Base-by-base conservation (phyloP, 2,329 filamentous ascomycete genomes). In the Thermomyces lanuginosus region DNA sequence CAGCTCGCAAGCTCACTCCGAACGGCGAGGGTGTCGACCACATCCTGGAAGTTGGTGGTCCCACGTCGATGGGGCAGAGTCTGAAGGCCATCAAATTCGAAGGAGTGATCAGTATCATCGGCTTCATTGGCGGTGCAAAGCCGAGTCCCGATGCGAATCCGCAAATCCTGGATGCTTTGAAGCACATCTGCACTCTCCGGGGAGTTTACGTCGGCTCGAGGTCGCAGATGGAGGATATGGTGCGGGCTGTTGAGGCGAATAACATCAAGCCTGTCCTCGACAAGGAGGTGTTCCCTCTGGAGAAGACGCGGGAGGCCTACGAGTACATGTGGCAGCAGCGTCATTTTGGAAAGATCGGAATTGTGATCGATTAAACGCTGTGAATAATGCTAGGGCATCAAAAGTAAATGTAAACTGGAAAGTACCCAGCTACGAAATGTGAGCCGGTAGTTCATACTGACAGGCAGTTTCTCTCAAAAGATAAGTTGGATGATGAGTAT, bases 11-110 rank as follows among this genome's bases (percentile, higher is more conserved):
- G 6, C 44, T 62, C 6, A 63, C 60, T 0, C 22, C 9, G 11
- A 46, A 53, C 1, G 62, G 62, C 9, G 41, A 39, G 2, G 75
- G 75, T 8, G 65, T 75, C 5, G 64, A 77, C 39, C 59, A 72
- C 33, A 53, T 79, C 20, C 41, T 76, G 20, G 75, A 80, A 39
- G 64, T 77, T n/a, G 74, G 69, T 8, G 74, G 74, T 0, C 57
- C 67, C 1, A 60, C 57, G n/a, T 76, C 72, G 0, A 58, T 78
- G 36, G 39, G 52, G 3, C 60, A 74, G 42, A 63, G 59, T 2
- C 49, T 75, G 21, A 61, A 61, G 35, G 63, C 64, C 1, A 51
- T 70, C 31, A 56, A 55, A 27, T 58, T 60, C 16, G 68, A 70
- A 36, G 68, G 66, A 17, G 49, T 68, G 8, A 64, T 67, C 36